These are phyloP conservation scores for Atalantia buxifolia DNA, from an alignment of 345 rosid species.

Conservation along the genomic window DNA sequence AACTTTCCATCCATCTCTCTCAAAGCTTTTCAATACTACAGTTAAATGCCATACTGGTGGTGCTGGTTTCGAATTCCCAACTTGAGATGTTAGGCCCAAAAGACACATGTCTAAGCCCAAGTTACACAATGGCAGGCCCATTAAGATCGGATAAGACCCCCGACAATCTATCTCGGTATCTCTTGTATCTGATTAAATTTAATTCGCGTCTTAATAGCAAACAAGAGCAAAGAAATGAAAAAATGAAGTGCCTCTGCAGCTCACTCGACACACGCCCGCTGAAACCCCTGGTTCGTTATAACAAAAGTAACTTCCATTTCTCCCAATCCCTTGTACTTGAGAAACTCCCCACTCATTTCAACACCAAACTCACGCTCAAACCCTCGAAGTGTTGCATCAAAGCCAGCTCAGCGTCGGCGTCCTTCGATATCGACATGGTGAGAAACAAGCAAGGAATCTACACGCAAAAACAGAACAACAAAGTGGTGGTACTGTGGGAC, in stretches of 20 bases:
- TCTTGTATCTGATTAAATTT: rapidly evolving
- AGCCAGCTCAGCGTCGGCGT: slow-evolving; percentile 27
- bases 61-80: too few species aligned
- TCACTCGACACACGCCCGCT: slow-evolving; percentile 21
- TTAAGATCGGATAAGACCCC: too few species aligned
- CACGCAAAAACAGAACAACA: slow-evolving; percentile 57
- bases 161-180: too few species aligned
- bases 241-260: slow-evolving; percentile 44
- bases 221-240: not conserved
- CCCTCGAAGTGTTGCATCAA: slow-evolving; percentile 15
- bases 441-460: slow-evolving; percentile 66
- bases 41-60: too few species aligned
- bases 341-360: not conserved
- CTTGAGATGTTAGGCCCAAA: too few species aligned
- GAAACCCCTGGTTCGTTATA: slow-evolving; percentile 18
- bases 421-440: slow-evolving; percentile 80
- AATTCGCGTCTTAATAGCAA: not conserved
- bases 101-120: too few species aligned
- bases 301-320: slow-evolving; percentile 26
- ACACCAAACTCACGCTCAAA: slow-evolving; percentile 4
- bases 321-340: slow-evolving; percentile 18
- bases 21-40: too few species aligned
- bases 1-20: too few species aligned
- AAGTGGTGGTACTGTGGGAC: slow-evolving; percentile 90
- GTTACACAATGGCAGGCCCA: too few species aligned